Percentiles rank a stretch among this genome's conserved stretches.
Evolutionary conservation across 2,329 filamentous ascomycete genomes (phyloP).

Genomic region (Neoascochyta sp.): DNA sequence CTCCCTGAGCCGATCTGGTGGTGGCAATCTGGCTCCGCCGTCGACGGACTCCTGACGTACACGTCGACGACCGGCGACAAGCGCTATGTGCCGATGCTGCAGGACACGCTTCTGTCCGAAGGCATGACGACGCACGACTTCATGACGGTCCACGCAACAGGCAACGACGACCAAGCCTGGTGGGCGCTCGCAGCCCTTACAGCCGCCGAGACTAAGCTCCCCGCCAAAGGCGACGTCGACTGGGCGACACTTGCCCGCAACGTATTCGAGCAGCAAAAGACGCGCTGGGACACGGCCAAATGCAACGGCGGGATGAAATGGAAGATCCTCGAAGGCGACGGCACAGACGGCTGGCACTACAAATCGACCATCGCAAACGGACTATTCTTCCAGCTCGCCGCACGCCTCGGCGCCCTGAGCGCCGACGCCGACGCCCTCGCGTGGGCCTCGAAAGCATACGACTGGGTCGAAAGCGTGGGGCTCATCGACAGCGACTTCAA

Average conservation of each 20-base stretch:
- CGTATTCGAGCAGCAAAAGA: slow-evolving; percentile 66
- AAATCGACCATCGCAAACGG: slow-evolving; percentile 78
- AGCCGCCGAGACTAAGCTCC: slow-evolving; percentile 63
- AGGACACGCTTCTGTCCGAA: slow-evolving; percentile 22
- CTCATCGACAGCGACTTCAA: slow-evolving; percentile 49
- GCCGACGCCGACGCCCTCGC: slow-evolving; percentile 50
- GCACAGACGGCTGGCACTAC: slow-evolving; percentile 66
- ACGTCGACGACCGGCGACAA: slow-evolving; percentile 41
- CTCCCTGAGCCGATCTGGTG: slow-evolving; percentile 25
- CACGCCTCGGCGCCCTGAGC: slow-evolving; percentile 65
- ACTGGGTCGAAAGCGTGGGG: slow-evolving; percentile 48
- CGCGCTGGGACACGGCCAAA: slow-evolving; percentile 62
- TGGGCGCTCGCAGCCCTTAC: slow-evolving; percentile 66
- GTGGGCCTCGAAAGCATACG: slow-evolving; percentile 63
- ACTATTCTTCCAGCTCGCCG: slow-evolving; percentile 74
- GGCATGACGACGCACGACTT: slow-evolving; percentile 32
- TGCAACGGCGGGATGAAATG: slow-evolving; percentile 66
- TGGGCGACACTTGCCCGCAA: slow-evolving; percentile 65
- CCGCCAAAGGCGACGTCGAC: slow-evolving; percentile 45
- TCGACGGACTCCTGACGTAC: slow-evolving; percentile 38
- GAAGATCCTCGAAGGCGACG: slow-evolving; percentile 72
- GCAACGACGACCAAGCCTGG: slow-evolving; percentile 72
- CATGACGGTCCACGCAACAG: slow-evolving; percentile 42
- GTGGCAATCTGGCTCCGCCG: slow-evolving; percentile 29
- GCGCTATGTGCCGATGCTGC: slow-evolving; percentile 38